Conservation (phyloP, 106 monocot genomes). For the Dendrobium chrysotoxum region DNA sequence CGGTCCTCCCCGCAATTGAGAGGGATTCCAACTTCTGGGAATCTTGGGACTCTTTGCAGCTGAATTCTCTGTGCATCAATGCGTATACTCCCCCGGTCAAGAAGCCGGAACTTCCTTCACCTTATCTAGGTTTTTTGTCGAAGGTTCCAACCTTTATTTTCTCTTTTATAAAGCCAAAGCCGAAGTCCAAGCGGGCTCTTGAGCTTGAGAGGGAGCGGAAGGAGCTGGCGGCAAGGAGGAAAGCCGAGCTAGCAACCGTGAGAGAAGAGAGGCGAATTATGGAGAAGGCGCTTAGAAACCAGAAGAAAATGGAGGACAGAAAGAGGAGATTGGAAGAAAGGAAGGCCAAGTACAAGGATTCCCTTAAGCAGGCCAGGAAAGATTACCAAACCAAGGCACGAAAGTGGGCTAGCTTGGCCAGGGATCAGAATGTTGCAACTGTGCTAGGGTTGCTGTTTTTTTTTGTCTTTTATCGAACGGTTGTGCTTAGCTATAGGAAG, state of each 20-base stretch:
- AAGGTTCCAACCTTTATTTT: constrained; percentile 21
- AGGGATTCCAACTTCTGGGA: constrained; percentile 66
- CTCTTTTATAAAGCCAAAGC: constrained; percentile 31
- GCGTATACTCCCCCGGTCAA: constrained; percentile 65
- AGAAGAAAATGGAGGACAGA: constrained; percentile 62
- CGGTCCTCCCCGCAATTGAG: constrained; percentile 47
- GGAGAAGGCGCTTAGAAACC: constrained; percentile 42
- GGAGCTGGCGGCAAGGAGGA: constrained; percentile 42
- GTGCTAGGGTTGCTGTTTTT: constrained; percentile 55
- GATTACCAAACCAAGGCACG: constrained; percentile 55
- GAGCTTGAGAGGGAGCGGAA: constrained; percentile 55
- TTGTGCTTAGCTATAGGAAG: constrained; percentile 69
- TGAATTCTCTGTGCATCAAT: constrained; percentile 60
- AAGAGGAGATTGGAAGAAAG: constrained; percentile 34
- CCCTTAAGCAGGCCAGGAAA: constrained; percentile 50
- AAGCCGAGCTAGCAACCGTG: constrained; percentile 32
- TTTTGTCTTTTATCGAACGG: constrained; percentile 62
- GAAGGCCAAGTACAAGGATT: constrained; percentile 47
- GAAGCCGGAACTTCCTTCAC: constrained; percentile 52
- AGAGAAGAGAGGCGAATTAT: constrained; percentile 45
- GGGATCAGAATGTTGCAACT: constrained; percentile 54
- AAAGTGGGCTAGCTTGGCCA: constrained; percentile 55
- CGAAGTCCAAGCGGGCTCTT: constrained; percentile 43
- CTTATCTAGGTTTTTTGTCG: constrained; percentile 46
- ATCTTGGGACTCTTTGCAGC: constrained; percentile 43